Percentiles rank a stretch among this genome's conserved stretches.
phyloP scores from a whole-genome alignment of 768 basidiomycete species.

The Lactarius vividus region DNA sequence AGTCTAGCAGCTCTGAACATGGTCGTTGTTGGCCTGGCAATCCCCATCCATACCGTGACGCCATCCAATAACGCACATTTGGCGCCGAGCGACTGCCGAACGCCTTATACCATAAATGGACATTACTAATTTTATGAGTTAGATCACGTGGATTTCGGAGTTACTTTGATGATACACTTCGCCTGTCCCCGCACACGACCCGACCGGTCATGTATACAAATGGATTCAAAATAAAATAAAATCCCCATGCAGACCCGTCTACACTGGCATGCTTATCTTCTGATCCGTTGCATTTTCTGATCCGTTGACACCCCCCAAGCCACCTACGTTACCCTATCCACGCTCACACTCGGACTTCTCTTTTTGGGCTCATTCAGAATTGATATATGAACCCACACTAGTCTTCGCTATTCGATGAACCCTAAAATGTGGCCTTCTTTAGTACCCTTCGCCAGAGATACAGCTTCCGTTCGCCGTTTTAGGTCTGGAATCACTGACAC shows the following conservation, averaged over 20 bases:
- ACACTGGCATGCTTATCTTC: neutral
- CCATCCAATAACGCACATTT: no score
- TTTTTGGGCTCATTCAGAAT: no score
- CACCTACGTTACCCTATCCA: neutral
- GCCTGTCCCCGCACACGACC: no score
- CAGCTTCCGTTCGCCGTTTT: neutral
- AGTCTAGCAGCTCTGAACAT: constrained; percentile 4
- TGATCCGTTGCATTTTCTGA: no score
- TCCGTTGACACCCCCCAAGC: neutral
- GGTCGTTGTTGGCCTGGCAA: neutral
- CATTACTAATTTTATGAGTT: no score
- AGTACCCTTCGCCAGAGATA: neutral
- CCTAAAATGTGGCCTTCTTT: neutral
- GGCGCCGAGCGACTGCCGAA: no score
- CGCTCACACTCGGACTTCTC: neutral
- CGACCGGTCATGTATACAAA: no score
- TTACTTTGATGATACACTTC: no score
- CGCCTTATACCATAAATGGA: no score
- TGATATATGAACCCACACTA: neutral
- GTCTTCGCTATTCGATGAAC: neutral
- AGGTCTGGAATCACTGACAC: neutral
- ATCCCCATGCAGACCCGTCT: neutral
- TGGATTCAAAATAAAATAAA: no score
- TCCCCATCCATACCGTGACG: neutral
- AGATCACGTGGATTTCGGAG: no score